A percentile compares a stretch with the other conserved stretches of the same genome.
Conservation (phyloP, 345 rosid genomes). For the Acer yangbiense region DNA sequence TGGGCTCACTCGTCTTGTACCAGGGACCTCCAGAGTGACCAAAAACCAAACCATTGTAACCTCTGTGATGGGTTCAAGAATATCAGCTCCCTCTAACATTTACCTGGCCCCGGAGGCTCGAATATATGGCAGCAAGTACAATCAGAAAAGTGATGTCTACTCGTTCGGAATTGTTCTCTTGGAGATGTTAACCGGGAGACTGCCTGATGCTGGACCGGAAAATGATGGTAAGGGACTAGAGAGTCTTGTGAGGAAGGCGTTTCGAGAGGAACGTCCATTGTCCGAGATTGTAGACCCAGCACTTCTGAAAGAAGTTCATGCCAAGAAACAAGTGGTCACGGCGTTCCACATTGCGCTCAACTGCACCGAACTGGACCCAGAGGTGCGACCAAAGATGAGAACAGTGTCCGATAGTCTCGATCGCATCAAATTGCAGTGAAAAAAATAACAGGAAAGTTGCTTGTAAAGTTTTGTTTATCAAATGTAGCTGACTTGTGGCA, state of each 20-base stretch:
- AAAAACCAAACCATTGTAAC: slow-evolving; percentile 43
- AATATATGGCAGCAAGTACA: slow-evolving; percentile 58
- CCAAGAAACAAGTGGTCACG: slow-evolving; percentile 66
- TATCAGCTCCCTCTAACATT: slow-evolving; percentile 44
- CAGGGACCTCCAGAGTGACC: slow-evolving; percentile 41
- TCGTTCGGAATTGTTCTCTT: slow-evolving; percentile 80
- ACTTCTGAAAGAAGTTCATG: slow-evolving; percentile 57
- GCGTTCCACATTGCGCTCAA: slow-evolving; percentile 81
- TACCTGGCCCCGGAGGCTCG: slow-evolving; percentile 91
- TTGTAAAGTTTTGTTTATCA: slow-evolving; percentile 25
- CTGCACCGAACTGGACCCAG: slow-evolving; percentile 88
- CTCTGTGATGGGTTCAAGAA: slow-evolving; percentile 45
- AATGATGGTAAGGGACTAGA: slow-evolving; percentile 71
- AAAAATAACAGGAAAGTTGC: background rate
- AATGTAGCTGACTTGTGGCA: background rate
- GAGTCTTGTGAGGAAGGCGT: slow-evolving; percentile 61
- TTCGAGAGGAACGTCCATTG: slow-evolving; percentile 65
- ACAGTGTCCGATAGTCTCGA: slow-evolving; percentile 75
- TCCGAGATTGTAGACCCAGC: slow-evolving; percentile 74
- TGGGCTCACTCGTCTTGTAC: slow-evolving; percentile 64
- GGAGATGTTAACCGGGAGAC: slow-evolving; percentile 79
- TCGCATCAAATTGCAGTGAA: slow-evolving; percentile 55
- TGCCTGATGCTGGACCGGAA: slow-evolving; percentile 58
- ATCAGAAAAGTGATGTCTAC: slow-evolving; percentile 87
- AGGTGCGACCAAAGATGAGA: slow-evolving; percentile 91